A percentile compares a stretch with the other conserved stretches of the same genome.
Evolutionary conservation across 2,329 filamentous ascomycete genomes (phyloP).

Genomic region (Orbilia blumenaviensis): DNA sequence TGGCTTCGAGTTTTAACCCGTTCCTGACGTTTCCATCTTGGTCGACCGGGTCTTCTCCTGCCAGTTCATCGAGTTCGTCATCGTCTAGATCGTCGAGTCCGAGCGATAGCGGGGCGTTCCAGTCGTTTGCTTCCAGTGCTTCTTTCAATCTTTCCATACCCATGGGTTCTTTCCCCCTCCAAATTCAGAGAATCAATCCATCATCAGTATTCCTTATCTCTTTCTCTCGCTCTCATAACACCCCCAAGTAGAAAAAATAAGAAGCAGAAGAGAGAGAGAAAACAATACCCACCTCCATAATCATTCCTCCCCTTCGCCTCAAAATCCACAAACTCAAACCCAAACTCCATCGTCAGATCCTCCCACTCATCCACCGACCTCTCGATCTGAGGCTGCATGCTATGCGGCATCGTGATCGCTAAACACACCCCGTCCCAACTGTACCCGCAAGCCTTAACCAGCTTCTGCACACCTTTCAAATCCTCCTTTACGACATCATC

Average conservation of each 20-base stretch:
- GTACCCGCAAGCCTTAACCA: conserved; percentile 69
- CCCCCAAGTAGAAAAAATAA: too few relatives aligned
- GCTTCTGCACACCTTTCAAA: conserved; percentile 58
- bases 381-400: conserved; percentile 60
- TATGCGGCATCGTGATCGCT: conserved; percentile 67
- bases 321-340: conserved; percentile 72
- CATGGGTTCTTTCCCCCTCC: conserved; percentile 67
- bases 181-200: too few relatives aligned
- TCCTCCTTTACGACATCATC: not conserved
- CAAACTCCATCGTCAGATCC: conserved; percentile 62
- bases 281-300: conserved; percentile 50
- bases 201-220: too few relatives aligned
- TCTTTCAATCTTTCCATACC: conserved; percentile 70
- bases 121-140: conserved; percentile 73
- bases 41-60: conserved; percentile 56
- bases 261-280: too few relatives aligned
- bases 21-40: conserved; percentile 53
- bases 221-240: not conserved
- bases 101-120: conserved; percentile 61
- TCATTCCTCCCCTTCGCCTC: conserved; percentile 60
- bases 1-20: conserved; percentile 55
- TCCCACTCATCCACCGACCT: conserved; percentile 64
- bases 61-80: conserved; percentile 60
- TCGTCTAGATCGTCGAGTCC: conserved; percentile 58
- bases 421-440: conserved; percentile 73